A percentile compares a stretch with the other conserved stretches of the same genome.
These are phyloP conservation scores for Salix arbutifolia DNA, from an alignment of 345 rosid species.

Conservation along the genomic window DNA sequence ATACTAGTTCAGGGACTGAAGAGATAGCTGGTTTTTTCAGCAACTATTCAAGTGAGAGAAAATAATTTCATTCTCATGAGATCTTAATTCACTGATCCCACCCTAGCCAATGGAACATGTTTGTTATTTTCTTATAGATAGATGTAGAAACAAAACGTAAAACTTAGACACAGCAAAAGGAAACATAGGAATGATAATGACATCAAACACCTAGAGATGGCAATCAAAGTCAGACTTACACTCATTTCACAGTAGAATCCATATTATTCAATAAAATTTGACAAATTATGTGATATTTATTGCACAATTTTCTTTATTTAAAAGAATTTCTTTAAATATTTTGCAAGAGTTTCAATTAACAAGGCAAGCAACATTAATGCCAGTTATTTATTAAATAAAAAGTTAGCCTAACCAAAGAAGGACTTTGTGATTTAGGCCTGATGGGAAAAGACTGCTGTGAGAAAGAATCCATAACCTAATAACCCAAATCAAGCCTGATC, in stretches of 20 bases:
- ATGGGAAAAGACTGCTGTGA: not conserved
- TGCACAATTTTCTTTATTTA: not conserved
- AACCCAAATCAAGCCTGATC: conserved; percentile 1
- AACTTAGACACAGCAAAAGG: not conserved
- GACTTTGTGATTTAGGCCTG: not conserved
- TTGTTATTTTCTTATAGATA: too few species aligned
- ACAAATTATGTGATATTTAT: not conserved
- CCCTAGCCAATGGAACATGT: too few species aligned
- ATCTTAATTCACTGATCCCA: not conserved
- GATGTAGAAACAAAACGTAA: too few species aligned
- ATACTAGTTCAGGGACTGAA: not conserved
- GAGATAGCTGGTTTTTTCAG: not conserved
- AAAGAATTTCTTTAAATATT: not conserved
- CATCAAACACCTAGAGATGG: not conserved
- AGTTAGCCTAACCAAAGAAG: not conserved
- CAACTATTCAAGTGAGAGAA: not conserved
- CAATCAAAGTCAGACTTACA: not conserved
- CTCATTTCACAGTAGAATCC: not conserved
- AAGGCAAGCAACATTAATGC: not conserved
- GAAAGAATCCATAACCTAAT: not conserved
- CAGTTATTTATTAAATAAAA: not conserved
- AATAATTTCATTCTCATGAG: not conserved
- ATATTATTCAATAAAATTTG: not conserved
- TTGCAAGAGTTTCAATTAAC: not conserved
- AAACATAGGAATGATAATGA: not conserved